phyloP scores from a whole-genome alignment of 805 yeast species.

The Wickerhamomyces kurtzmanii region DNA sequence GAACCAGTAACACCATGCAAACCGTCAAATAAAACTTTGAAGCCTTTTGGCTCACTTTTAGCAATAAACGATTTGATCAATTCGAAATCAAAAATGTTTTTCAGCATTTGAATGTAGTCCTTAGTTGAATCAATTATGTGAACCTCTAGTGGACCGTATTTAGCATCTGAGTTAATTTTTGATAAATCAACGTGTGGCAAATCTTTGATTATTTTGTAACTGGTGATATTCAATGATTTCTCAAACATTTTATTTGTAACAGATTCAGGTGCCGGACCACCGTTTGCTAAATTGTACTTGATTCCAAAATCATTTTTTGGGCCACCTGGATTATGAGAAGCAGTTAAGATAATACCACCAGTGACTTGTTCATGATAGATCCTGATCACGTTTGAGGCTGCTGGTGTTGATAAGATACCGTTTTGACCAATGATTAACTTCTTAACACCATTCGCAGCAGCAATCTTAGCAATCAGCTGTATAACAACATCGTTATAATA shows the following conservation, averaged over 20 bases:
- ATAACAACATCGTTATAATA: slow-evolving; percentile 78
- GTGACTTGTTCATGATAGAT: slow-evolving; percentile 47
- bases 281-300: slow-evolving; percentile 89
- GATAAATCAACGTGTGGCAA: slow-evolving; percentile 59
- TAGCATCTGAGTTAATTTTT: slow-evolving; percentile 36
- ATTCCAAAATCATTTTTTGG: slow-evolving; percentile 88
- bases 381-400: slow-evolving; percentile 90
- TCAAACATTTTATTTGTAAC: slow-evolving; percentile 85
- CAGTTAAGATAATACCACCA: slow-evolving; percentile 94
- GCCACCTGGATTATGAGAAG: slow-evolving; percentile 98
- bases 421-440: slow-evolving; percentile 80
- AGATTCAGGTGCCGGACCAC: slow-evolving; percentile 97
- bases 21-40: slow-evolving; percentile 78
- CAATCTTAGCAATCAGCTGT: slow-evolving; percentile 71
- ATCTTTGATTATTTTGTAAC: slow-evolving; percentile 49
- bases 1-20: slow-evolving; percentile 97
- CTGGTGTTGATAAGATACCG: slow-evolving; percentile 91
- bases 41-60: slow-evolving; percentile 38
- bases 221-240: slow-evolving; percentile 43
- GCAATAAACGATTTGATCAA: slow-evolving; percentile 65
- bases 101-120: slow-evolving; percentile 72
- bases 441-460: slow-evolving; percentile 85
- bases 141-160: slow-evolving; percentile 53
- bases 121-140: slow-evolving; percentile 78
- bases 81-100: slow-evolving; percentile 79